Evolutionary conservation across 2,329 filamentous ascomycete species (phyloP).

Genomic region (Dothiorella sarmentorum): DNA sequence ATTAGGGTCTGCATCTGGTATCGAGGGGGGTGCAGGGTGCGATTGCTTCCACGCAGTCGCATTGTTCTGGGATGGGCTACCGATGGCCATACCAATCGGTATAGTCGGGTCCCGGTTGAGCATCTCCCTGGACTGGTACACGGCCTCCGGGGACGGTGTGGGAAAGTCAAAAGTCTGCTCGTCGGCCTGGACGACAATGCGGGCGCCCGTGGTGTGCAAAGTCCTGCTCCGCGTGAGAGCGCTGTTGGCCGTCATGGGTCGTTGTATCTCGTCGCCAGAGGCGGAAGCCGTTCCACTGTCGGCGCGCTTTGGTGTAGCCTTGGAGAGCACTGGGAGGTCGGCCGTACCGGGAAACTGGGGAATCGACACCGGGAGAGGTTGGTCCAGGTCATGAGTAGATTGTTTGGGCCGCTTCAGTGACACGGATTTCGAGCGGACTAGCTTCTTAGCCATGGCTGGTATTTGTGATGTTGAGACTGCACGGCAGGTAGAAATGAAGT

Average conservation of each 20-base stretch:
- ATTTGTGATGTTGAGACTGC: slow-evolving; percentile 23
- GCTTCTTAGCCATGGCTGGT: slow-evolving; percentile 35
- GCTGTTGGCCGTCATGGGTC: slow-evolving; percentile 35
- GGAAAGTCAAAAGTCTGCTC: slow-evolving; percentile 28
- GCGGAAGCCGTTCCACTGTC: slow-evolving; percentile 31
- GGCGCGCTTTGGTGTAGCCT: slow-evolving; percentile 10
- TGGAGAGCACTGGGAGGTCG: neutral
- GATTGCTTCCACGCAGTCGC: slow-evolving; percentile 24
- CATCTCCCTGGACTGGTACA: slow-evolving; percentile 31
- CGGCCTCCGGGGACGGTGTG: slow-evolving; percentile 29
- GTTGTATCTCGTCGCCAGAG: slow-evolving; percentile 33
- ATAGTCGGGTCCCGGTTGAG: slow-evolving; percentile 23
- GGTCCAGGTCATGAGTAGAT: slow-evolving; percentile 1
- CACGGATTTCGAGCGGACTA: slow-evolving; percentile 36
- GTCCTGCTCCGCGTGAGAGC: slow-evolving; percentile 31
- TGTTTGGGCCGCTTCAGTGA: slow-evolving; percentile 16
- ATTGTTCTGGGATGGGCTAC: slow-evolving; percentile 34
- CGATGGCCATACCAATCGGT: slow-evolving; percentile 39
- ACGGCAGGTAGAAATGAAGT: slow-evolving; percentile 25
- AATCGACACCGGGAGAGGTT: neutral
- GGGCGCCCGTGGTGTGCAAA: slow-evolving; percentile 36
- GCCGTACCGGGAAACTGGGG: neutral
- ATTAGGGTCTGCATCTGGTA: neutral
- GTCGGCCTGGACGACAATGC: slow-evolving; percentile 22
- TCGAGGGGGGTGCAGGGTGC: slow-evolving; percentile 22